Evolutionary conservation across 441 rosid genomes (phyloP).

Genomic region (Adansonia madagascariensis): DNA sequence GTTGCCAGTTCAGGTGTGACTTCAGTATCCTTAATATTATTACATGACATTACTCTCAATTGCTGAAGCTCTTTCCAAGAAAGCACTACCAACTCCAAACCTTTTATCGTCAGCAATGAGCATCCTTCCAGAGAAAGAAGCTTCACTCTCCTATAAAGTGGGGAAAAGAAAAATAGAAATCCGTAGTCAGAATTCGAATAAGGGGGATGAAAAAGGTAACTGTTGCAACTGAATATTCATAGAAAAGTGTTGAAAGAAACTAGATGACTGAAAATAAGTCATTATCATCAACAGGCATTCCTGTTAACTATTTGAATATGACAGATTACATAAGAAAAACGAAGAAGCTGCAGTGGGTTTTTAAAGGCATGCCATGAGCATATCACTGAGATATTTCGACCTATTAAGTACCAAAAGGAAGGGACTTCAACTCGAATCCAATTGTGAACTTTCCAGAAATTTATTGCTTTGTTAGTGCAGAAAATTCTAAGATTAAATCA

Average conservation of each 20-base stretch:
- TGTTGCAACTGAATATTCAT: not conserved
- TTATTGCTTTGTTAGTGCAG: not conserved
- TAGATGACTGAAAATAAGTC: not conserved
- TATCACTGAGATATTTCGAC: not conserved
- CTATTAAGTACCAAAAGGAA: not conserved
- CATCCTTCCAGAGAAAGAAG: constrained; percentile 72
- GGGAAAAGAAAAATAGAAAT: constrained; percentile 11
- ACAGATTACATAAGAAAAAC: not conserved
- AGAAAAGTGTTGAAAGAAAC: not conserved
- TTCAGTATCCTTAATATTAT: constrained; percentile 65
- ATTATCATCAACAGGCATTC: not conserved
- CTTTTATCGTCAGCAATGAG: constrained; percentile 65
- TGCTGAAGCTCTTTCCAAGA: constrained; percentile 67
- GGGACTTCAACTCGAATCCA: not conserved
- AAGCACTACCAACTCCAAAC: constrained; percentile 62
- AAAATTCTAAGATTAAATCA: not conserved
- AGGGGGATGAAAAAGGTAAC: not conserved
- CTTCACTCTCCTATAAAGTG: constrained; percentile 61
- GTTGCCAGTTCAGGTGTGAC: constrained; percentile 64
- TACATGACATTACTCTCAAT: constrained; percentile 63
- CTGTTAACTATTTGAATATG: not conserved
- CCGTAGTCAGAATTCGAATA: not conserved
- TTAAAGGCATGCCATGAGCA: not conserved
- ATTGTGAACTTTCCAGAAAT: not conserved
- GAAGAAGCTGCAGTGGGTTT: not conserved